A percentile compares a stretch with the other conserved stretches of the same genome.
phyloP scores from a whole-genome alignment of 2,329 filamentous ascomycete genomes.

The Periconia macrospinosa region DNA sequence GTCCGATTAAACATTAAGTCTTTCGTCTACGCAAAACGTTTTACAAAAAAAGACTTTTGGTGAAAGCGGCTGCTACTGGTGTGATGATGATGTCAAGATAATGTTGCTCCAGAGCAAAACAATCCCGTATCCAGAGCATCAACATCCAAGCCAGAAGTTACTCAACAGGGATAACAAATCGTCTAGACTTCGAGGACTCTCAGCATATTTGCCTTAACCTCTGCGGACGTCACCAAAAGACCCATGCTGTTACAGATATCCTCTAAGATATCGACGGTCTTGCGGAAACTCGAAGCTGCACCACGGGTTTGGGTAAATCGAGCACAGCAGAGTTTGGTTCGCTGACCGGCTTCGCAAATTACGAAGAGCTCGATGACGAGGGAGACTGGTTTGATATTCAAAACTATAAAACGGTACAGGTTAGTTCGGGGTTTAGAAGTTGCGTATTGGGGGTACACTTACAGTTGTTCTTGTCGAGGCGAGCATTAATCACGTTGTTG shows the following conservation, averaged over 20 bases:
- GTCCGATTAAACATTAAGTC: neutral
- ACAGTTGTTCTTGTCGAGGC: slow-evolving; percentile 78
- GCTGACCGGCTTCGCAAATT: slow-evolving; percentile 81
- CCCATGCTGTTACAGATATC: slow-evolving; percentile 66
- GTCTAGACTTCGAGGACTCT: neutral
- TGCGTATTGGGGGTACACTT: slow-evolving; percentile 45
- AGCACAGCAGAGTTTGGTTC: slow-evolving; percentile 74
- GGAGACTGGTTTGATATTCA: slow-evolving; percentile 82
- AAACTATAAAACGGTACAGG: slow-evolving; percentile 54
- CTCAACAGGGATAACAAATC: neutral
- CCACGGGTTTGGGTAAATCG: slow-evolving; percentile 88
- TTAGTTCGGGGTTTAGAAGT: slow-evolving; percentile 7
- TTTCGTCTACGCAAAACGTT: neutral
- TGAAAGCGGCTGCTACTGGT: neutral
- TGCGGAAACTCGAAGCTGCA: slow-evolving; percentile 87
- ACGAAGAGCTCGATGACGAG: slow-evolving; percentile 88
- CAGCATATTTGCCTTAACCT: slow-evolving; percentile 46
- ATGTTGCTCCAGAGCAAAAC: slow-evolving; percentile 1
- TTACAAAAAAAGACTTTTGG: neutral
- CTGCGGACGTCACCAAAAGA: slow-evolving; percentile 65
- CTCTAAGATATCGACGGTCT: slow-evolving; percentile 76
- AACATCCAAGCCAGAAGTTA: slow-evolving; percentile 3
- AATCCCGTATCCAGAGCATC: slow-evolving; percentile 3
- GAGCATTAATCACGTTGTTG: slow-evolving; percentile 73
- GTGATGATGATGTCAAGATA: neutral